Evolutionary conservation across 371 early-diverging fungal genomes (phyloP).

Genomic region (Phascolomyces articulosus): DNA sequence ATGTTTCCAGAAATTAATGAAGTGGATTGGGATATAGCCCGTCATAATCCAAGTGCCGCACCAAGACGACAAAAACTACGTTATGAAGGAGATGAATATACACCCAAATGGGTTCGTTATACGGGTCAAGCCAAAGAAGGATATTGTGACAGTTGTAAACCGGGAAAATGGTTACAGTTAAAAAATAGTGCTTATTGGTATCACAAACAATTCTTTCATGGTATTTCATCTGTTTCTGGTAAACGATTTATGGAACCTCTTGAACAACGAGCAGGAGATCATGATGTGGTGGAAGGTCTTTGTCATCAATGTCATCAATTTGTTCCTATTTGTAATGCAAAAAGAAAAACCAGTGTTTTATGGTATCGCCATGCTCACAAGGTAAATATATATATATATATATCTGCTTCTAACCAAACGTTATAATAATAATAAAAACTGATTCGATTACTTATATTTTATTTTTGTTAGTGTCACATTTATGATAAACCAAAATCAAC

Average conservation of each 20-base stretch:
- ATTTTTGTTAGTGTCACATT: slow-evolving; percentile 24
- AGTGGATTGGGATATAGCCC: slow-evolving; percentile 25
- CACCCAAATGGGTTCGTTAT: slow-evolving; percentile 86
- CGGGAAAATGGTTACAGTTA: slow-evolving; percentile 90
- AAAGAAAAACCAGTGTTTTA: slow-evolving; percentile 71
- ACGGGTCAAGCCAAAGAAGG: slow-evolving; percentile 85
- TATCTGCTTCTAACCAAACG: background rate
- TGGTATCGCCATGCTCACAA: slow-evolving; percentile 90
- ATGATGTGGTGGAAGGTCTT: slow-evolving; percentile 69
- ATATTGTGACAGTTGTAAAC: slow-evolving; percentile 82
- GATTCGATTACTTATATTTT: too few species aligned
- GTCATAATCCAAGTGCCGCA: slow-evolving; percentile 23
- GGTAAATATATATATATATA: slow-evolving; percentile 10
- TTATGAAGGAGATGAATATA: slow-evolving; percentile 81
- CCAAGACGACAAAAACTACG: slow-evolving; percentile 71
- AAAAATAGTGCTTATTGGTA: slow-evolving; percentile 94
- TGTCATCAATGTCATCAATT: slow-evolving; percentile 82
- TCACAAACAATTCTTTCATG: slow-evolving; percentile 85
- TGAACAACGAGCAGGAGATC: slow-evolving; percentile 58
- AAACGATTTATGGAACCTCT: slow-evolving; percentile 71
- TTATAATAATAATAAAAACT: background rate
- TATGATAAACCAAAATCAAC: slow-evolving; percentile 37
- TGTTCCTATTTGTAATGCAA: slow-evolving; percentile 73
- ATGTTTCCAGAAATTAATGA: slow-evolving; percentile 1
- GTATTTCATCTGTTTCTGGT: slow-evolving; percentile 84